Evolutionary conservation across 2,329 filamentous ascomycete species (phyloP).

Genomic region (Eutypa lata): DNA sequence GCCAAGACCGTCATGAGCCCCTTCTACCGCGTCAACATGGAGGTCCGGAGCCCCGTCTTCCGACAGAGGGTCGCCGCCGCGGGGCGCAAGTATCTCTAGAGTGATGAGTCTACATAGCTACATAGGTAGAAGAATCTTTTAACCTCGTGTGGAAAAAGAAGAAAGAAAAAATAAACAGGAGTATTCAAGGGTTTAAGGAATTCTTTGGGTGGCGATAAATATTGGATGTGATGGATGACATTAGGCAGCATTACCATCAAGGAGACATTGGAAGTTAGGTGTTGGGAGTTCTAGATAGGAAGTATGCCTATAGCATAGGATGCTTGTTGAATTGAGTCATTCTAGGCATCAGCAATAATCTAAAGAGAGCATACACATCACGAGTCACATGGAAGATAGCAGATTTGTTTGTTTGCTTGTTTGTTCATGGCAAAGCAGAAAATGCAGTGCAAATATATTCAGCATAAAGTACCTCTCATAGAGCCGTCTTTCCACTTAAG

Average conservation of each 20-base stretch:
- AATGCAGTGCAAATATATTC: slow-evolving; percentile 23
- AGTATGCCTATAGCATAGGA: too few relatives aligned
- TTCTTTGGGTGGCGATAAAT: too few relatives aligned
- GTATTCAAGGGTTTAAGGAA: too few relatives aligned
- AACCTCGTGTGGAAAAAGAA: background rate
- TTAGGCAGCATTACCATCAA: too few relatives aligned
- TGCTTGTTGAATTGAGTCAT: too few relatives aligned
- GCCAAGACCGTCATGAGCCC: slow-evolving; percentile 97
- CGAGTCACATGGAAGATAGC: too few relatives aligned
- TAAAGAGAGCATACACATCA: too few relatives aligned
- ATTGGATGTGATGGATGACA: too few relatives aligned
- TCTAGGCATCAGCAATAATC: too few relatives aligned
- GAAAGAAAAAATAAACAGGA: background rate
- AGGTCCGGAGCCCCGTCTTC: slow-evolving; percentile 84
- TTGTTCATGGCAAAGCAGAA: slow-evolving; percentile 17
- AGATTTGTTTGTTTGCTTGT: background rate
- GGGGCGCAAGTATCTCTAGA: slow-evolving; percentile 85
- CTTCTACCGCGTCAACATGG: slow-evolving; percentile 84
- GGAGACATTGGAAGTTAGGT: too few relatives aligned
- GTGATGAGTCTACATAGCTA: background rate
- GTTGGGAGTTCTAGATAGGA: background rate
- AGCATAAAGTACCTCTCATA: slow-evolving; percentile 19
- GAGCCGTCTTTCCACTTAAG: slow-evolving; percentile 14
- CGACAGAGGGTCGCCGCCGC: slow-evolving; percentile 77
- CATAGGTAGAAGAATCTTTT: too few relatives aligned